A percentile compares a stretch with the other conserved stretches of the same genome.
Evolutionary conservation across 345 rosid genomes (phyloP).

Genomic region (Limnanthes douglasii): DNA sequence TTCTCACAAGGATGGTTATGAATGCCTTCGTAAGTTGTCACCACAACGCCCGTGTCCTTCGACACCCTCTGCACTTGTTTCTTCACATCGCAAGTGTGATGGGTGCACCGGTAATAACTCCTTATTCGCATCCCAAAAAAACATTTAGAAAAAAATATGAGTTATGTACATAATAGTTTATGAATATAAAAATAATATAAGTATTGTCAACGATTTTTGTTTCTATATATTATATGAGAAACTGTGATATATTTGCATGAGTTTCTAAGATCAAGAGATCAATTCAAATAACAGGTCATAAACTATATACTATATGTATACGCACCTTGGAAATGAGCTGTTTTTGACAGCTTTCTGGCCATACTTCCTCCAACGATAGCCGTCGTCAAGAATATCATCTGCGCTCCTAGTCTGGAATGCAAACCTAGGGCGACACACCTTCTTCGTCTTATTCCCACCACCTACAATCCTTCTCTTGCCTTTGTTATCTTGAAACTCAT

Average conservation of each 20-base stretch:
- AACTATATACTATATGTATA: too few species aligned
- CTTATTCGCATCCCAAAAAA: too few species aligned
- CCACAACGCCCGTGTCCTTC: conserved; percentile 52
- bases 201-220: too few species aligned
- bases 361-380: conserved; percentile 63
- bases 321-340: conserved; percentile 47
- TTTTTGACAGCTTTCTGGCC: conserved; percentile 65
- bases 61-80: conserved; percentile 71
- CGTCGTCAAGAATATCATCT: conserved; percentile 64
- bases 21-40: conserved; percentile 62
- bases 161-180: too few species aligned
- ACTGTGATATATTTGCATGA: too few species aligned
- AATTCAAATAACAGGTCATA: too few species aligned
- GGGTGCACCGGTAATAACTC: conserved; percentile 74
- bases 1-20: conserved; percentile 76
- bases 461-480: conserved; percentile 16
- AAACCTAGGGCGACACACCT: conserved; percentile 24
- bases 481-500: too few species aligned
- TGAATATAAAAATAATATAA: background rate
- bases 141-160: too few species aligned
- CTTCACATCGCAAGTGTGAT: conserved; percentile 71
- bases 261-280: too few species aligned
- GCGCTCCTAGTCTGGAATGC: conserved; percentile 57
- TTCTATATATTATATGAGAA: too few species aligned
- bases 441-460: conserved; percentile 19